Evolutionary conservation across 495 filamentous ascomycete genomes (phyloP).

Genomic region (Penicillium coprophilum): DNA sequence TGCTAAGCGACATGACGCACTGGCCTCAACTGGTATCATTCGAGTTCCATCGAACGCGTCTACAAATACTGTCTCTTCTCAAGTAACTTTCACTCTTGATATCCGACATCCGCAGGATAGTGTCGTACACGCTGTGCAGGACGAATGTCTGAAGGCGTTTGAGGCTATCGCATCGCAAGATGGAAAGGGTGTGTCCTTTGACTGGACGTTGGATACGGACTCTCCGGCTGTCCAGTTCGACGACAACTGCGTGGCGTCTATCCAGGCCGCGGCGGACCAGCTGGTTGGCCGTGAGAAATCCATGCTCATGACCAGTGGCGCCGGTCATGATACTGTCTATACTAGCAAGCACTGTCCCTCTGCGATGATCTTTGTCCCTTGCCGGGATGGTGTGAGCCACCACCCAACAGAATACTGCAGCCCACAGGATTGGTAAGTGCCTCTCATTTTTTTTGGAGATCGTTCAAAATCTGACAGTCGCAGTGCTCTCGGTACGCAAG

Average conservation of each 20-base stretch:
- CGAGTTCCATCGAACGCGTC: conserved; percentile 55
- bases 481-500: conserved; percentile 39
- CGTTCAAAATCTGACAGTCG: conserved; percentile 2
- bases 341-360: conserved; percentile 55
- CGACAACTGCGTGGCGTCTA: conserved; percentile 57
- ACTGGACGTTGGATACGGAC: conserved; percentile 56
- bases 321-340: conserved; percentile 62
- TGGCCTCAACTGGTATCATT: conserved; percentile 69
- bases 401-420: conserved; percentile 59
- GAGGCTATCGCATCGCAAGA: conserved; percentile 49
- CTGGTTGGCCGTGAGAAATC: conserved; percentile 39
- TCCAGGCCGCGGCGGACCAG: conserved; percentile 54
- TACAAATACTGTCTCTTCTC: conserved; percentile 70
- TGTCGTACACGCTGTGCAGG: conserved; percentile 53
- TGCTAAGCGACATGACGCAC: conserved; percentile 49
- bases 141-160: conserved; percentile 47
- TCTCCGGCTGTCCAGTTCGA: conserved; percentile 66
- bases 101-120: conserved; percentile 60
- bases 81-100: conserved; percentile 66
- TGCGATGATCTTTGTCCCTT: conserved; percentile 65
- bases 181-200: conserved; percentile 44
- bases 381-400: conserved; percentile 60
- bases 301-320: conserved; percentile 51
- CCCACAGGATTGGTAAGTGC: conserved; percentile 53
- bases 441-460: not conserved